Percentiles rank a stretch among this genome's conserved stretches.
Evolutionary conservation across 2,329 filamentous ascomycete species (phyloP).

Genomic region (Mollisia scopiformis): DNA sequence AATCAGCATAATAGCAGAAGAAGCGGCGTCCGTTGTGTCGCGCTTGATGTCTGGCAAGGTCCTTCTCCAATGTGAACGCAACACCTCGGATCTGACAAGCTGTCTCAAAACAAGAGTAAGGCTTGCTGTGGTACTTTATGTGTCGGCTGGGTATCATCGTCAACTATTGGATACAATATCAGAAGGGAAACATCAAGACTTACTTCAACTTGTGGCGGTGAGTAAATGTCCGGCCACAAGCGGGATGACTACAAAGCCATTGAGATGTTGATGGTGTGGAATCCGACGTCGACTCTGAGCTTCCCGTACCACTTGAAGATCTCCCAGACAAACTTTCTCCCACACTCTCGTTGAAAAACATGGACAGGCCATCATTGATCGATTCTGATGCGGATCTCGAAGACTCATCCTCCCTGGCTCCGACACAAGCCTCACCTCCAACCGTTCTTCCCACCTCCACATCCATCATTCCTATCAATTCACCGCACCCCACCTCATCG

Average conservation of each 20-base stretch:
- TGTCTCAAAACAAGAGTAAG: neutral
- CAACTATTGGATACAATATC: neutral
- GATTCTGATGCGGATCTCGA: too few species aligned
- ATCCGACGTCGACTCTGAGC: neutral
- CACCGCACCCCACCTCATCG: neutral
- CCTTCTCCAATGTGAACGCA: neutral
- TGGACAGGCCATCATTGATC: too few species aligned
- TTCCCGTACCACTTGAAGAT: neutral
- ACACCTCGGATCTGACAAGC: neutral
- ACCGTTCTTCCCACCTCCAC: neutral
- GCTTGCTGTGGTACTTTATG: neutral
- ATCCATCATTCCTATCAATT: neutral
- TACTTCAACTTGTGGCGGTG: neutral
- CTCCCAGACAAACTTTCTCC: too few species aligned
- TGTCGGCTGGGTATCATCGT: neutral
- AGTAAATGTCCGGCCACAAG: neutral
- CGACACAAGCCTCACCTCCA: too few species aligned
- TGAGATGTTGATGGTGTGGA: neutral
- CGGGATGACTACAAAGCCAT: neutral
- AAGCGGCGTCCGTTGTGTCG: neutral
- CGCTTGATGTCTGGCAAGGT: neutral
- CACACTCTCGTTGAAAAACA: too few species aligned
- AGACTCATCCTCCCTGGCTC: too few species aligned
- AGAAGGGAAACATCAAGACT: too few species aligned
- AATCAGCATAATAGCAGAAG: neutral